phyloP scores from a whole-genome alignment of 495 filamentous ascomycete species.

The Clavariopsis aquatica region DNA sequence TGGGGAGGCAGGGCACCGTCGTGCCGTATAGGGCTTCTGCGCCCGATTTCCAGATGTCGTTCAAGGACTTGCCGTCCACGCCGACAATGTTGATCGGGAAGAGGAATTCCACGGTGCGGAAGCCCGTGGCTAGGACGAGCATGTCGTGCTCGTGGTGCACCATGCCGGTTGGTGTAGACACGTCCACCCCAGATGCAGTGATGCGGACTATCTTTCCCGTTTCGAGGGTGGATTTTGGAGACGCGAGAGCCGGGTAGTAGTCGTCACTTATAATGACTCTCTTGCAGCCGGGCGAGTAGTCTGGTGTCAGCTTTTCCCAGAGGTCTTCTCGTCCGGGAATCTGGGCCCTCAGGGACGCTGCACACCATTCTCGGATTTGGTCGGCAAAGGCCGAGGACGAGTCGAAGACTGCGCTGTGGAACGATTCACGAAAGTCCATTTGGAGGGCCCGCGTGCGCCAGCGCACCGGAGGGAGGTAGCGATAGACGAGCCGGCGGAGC shows the following conservation, averaged over 20 bases:
- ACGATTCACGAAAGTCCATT: conserved; percentile 54
- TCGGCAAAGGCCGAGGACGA: conserved; percentile 43
- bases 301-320: conserved; percentile 53
- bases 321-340: conserved; percentile 50
- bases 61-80: conserved; percentile 46
- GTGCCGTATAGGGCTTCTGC: conserved; percentile 53
- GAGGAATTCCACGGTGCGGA: conserved; percentile 58
- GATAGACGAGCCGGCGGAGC: conserved; percentile 45
- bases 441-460: conserved; percentile 51
- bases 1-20: conserved; percentile 53
- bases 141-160: conserved; percentile 53
- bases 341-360: conserved; percentile 42
- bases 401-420: conserved; percentile 48
- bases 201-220: conserved; percentile 50
- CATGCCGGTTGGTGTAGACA: conserved; percentile 38
- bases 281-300: conserved; percentile 58
- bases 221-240: conserved; percentile 53
- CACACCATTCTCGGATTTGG: conserved; percentile 41
- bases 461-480: conserved; percentile 51
- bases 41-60: conserved; percentile 54
- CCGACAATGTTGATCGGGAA: conserved; percentile 56
- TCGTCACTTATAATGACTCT: conserved; percentile 59
- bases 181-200: conserved; percentile 49
- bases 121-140: conserved; percentile 58
- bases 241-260: conserved; percentile 53